phyloP scores from a whole-genome alignment of 805 yeast species.

The Ogataea henricii region DNA sequence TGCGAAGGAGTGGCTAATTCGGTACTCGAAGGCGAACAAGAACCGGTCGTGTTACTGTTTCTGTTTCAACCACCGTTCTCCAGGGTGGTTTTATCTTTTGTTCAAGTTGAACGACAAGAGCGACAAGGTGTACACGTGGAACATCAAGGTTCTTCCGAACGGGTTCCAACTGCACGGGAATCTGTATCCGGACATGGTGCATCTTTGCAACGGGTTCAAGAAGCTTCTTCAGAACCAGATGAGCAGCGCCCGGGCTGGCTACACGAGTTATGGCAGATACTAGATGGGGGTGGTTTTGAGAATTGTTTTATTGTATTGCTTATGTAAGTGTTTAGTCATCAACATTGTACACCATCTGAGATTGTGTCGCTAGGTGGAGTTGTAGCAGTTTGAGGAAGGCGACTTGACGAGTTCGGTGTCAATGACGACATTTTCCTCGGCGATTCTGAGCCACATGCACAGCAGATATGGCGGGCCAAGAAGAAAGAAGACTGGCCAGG shows the following conservation, averaged over 20 bases:
- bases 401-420: constrained; percentile 7
- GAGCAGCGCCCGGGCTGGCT: constrained; percentile 21
- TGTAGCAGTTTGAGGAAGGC: background rate
- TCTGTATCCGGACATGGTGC: constrained; percentile 84
- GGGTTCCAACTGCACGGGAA: constrained; percentile 82
- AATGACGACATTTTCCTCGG: constrained; percentile 16
- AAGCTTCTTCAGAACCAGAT: constrained; percentile 38
- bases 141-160: constrained; percentile 84
- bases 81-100: constrained; percentile 90
- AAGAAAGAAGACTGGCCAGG: constrained; percentile 9
- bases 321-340: background rate
- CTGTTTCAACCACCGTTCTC: constrained; percentile 84
- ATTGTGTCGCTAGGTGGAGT: no score
- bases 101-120: constrained; percentile 74
- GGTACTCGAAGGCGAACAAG: constrained; percentile 89
- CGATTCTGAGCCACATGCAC: constrained; percentile 12
- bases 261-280: constrained; percentile 25
- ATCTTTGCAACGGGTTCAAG: constrained; percentile 94
- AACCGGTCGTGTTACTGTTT: constrained; percentile 88
- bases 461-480: constrained; percentile 15
- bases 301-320: background rate
- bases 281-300: background rate
- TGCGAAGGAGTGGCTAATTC: constrained; percentile 82
- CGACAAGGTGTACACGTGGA: constrained; percentile 78
- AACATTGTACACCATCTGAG: no score